Conservation (phyloP, 2,329 filamentous ascomycete genomes). For the Claviceps monticola region DNA sequence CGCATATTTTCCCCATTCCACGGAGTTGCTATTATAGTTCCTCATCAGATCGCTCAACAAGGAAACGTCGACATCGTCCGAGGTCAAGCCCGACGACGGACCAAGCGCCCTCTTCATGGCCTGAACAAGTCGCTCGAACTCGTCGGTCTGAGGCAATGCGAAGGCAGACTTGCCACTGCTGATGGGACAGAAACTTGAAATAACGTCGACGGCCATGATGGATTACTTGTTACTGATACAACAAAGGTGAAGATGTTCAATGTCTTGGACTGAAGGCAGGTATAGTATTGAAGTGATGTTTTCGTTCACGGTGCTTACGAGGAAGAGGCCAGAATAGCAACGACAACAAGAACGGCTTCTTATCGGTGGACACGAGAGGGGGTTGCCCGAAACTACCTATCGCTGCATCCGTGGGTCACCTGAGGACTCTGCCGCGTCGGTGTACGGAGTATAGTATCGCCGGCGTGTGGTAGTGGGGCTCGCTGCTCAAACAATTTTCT, state of each 20-base stretch:
- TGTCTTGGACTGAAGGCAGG: background rate
- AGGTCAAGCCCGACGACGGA: constrained; percentile 68
- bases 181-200: constrained; percentile 13
- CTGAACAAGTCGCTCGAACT: constrained; percentile 57
- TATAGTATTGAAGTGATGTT: background rate
- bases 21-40: constrained; percentile 52
- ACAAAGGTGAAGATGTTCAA: background rate
- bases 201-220: constrained; percentile 23
- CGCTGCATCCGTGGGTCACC: constrained; percentile 10
- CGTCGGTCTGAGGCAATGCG: constrained; percentile 20
- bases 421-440: constrained; percentile 12
- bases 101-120: constrained; percentile 64
- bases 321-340: constrained; percentile 14
- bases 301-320: background rate
- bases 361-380: constrained; percentile 4
- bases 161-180: constrained; percentile 11
- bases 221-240: constrained; percentile 3
- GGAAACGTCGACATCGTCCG: constrained; percentile 63
- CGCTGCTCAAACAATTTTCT: constrained; percentile 1
- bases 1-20: constrained; percentile 64
- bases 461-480: constrained; percentile 16
- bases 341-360: constrained; percentile 1
- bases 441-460: constrained; percentile 18
- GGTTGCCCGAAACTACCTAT: background rate
- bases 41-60: constrained; percentile 62